Base-by-base conservation (phyloP, 2,329 filamentous ascomycete genomes). In the Penicillium sp. region DNA sequence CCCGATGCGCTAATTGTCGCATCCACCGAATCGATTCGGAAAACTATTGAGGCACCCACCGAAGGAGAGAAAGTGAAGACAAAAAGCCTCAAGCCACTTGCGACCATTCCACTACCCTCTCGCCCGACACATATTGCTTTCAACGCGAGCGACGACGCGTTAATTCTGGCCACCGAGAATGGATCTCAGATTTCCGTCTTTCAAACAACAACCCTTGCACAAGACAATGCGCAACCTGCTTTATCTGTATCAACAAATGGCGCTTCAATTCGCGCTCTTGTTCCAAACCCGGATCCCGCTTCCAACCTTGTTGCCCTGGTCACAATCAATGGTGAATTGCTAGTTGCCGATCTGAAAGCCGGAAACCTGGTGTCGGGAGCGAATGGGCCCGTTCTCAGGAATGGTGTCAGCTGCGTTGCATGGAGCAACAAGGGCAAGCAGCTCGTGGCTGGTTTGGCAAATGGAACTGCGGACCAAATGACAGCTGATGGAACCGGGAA, bases 351-450 rank as follows among this genome's bases (percentile, higher is more conserved):
- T 71, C 73, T 99, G 55, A 87, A 88, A 65, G 83, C 87, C 33
- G 81, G 83, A 45, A 80, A 77, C 36, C 80, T 91, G 40, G 70
- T 82, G 8, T 76, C 78, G 29, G 83, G 84, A 1, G 65, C 80
- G 18, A 85, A 85, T 60, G 90, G 90, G 29, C 82, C 78, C 66
- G 77, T 87, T 1, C 78, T 96, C 59, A 90, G 87, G 66, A 79
- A 83, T 24, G 87, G 89, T 44, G 92, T 96, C 24, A 92, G 87
- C 69, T 94, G 89, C 66, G 83, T 91, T 5, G 88, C 90, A 52
- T 99, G 95, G 94, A 99, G 94, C 72, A 88, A 86, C 56, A 91
- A 88, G 70, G 94, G 94, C 43, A 99, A 96, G 71, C 93, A 97
- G 70, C 79, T 99, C 39, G 87, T 96, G 40, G 92, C 91, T 62